Conservation (phyloP, 108 stramenopile species). For the Nitzschia putrida region DNA sequence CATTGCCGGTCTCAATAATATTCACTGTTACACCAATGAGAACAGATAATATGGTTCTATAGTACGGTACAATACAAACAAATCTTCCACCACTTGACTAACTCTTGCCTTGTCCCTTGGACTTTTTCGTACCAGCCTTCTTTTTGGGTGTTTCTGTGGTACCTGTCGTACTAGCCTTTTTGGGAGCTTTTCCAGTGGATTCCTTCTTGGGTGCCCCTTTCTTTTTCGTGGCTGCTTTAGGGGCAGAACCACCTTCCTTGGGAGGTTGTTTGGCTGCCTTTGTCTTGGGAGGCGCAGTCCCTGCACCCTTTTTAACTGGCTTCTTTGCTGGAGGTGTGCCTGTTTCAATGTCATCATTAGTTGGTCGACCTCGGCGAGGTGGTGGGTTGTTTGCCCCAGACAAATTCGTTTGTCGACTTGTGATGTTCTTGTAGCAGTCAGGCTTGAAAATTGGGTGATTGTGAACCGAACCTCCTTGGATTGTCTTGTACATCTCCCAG, state of each 20-base stretch:
- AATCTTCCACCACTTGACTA: neutral
- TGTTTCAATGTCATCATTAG: neutral
- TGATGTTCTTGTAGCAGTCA: slow-evolving; percentile 11
- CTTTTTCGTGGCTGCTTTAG: neutral
- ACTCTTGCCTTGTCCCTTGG: neutral
- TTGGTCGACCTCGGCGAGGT: neutral
- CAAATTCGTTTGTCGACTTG: slow-evolving; percentile 7
- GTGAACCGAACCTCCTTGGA: slow-evolving; percentile 1
- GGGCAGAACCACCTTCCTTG: neutral
- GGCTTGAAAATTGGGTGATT: slow-evolving; percentile 20
- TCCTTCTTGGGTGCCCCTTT: neutral
- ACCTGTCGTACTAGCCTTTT: too few species aligned
- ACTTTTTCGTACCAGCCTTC: neutral
- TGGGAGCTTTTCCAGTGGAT: neutral
- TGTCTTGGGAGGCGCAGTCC: too few species aligned
- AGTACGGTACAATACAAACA: too few species aligned
- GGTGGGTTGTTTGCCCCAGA: slow-evolving; percentile 3
- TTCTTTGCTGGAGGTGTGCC: neutral
- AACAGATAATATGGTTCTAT: too few species aligned
- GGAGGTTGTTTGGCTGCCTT: too few species aligned
- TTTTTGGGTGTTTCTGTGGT: neutral
- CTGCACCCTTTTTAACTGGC: neutral
- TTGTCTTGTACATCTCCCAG: slow-evolving; percentile 5
- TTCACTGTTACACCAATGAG: too few species aligned
- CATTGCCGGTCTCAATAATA: too few species aligned